Evolutionary conservation across 352 stramenopile genomes (phyloP).

Genomic region (Thalassiosira mediterranea): DNA sequence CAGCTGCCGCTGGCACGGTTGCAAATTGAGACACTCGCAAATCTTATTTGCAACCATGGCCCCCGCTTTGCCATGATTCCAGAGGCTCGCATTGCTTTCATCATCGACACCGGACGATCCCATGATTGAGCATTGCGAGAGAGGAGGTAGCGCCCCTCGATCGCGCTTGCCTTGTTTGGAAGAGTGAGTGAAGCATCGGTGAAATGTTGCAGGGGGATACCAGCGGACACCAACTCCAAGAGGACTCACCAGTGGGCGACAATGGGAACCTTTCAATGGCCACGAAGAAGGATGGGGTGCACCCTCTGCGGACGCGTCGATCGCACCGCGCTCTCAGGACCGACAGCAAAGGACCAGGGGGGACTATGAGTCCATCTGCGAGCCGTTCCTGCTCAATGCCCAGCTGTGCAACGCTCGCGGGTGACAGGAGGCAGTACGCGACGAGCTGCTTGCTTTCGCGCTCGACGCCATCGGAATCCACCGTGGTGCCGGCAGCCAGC

Average conservation of each 20-base stretch:
- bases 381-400: conserved; percentile 13
- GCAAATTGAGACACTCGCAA: conserved; percentile 76
- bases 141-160: conserved; percentile 47
- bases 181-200: no score
- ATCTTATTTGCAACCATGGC: conserved; percentile 58
- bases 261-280: conserved; percentile 66
- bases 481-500: neutral
- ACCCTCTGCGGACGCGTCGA: conserved; percentile 55
- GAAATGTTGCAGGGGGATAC: no score
- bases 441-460: conserved; percentile 41
- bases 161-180: no score
- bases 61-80: conserved; percentile 53
- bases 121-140: conserved; percentile 50
- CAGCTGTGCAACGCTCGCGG: conserved; percentile 29
- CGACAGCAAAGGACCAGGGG: conserved; percentile 55
- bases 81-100: conserved; percentile 33
- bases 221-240: no score
- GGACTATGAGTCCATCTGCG: conserved; percentile 50
- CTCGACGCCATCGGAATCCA: conserved; percentile 20
- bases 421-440: conserved; percentile 67
- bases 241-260: conserved; percentile 71
- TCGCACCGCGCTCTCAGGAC: conserved; percentile 57
- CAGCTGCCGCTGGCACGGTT: conserved; percentile 62
- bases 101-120: conserved; percentile 6
- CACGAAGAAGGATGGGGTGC: conserved; percentile 69